phyloP scores from a whole-genome alignment of 768 basidiomycete species.

The Epithele typhae region DNA sequence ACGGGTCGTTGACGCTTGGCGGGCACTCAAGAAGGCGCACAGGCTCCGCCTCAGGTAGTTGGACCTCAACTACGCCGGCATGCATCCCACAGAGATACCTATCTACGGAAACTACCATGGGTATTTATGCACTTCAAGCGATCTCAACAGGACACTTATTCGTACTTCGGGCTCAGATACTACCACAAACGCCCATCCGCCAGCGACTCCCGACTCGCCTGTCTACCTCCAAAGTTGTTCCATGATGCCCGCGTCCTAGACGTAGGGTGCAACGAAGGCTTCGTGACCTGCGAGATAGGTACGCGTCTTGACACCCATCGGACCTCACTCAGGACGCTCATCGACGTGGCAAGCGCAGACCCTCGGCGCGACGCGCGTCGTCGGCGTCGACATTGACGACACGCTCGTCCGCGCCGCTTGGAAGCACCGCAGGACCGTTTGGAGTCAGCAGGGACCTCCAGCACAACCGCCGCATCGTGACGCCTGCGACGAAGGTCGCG shows the following conservation, averaged over 20 bases:
- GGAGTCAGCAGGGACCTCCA: slow-evolving; percentile 43
- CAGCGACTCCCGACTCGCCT: slow-evolving; percentile 59
- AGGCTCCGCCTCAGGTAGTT: too few relatives aligned
- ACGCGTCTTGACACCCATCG: slow-evolving; percentile 11
- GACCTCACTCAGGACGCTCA: slow-evolving; percentile 18
- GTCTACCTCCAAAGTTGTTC: slow-evolving; percentile 51
- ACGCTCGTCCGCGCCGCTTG: slow-evolving; percentile 72
- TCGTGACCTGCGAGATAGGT: slow-evolving; percentile 87
- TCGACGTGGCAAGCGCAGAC: slow-evolving; percentile 48
- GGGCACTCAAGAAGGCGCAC: too few relatives aligned
- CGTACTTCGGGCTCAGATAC: slow-evolving; percentile 51
- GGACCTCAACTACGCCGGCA: too few relatives aligned
- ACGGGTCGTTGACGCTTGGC: too few relatives aligned
- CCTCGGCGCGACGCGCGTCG: slow-evolving; percentile 57
- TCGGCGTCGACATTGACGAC: slow-evolving; percentile 85
- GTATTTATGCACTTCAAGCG: slow-evolving; percentile 27
- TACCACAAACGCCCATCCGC: slow-evolving; percentile 67
- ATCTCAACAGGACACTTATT: too few relatives aligned
- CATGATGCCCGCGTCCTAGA: slow-evolving; percentile 69
- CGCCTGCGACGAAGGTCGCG: slow-evolving; percentile 18
- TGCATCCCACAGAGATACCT: too few relatives aligned
- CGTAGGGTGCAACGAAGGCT: slow-evolving; percentile 84
- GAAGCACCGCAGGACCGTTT: slow-evolving; percentile 62
- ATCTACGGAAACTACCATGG: slow-evolving; percentile 74
- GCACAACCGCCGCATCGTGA: slow-evolving; percentile 48